Percentiles rank a stretch among this genome's conserved stretches.
Conservation (phyloP, 495 filamentous ascomycete species). For the Aspergillus mulundensis region DNA sequence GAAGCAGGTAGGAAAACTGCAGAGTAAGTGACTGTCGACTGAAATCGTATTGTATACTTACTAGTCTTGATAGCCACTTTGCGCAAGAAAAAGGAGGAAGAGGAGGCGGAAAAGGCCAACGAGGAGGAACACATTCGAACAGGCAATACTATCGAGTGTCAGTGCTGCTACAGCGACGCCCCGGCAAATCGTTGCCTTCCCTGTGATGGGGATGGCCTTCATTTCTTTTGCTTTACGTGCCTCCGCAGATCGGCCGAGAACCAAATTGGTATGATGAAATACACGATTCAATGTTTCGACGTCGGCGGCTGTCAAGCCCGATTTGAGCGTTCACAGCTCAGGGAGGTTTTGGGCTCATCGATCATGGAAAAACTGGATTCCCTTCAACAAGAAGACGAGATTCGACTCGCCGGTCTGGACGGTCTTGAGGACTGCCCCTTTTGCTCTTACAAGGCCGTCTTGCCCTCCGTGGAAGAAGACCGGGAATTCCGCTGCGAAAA, state of each 20-base stretch:
- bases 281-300: conserved; percentile 55
- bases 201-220: conserved; percentile 54
- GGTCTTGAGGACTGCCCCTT: conserved; percentile 72
- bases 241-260: conserved; percentile 59
- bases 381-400: conserved; percentile 63
- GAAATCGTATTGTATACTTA: neutral
- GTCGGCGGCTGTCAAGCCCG: conserved; percentile 47
- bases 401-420: conserved; percentile 62
- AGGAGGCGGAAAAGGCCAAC: conserved; percentile 41
- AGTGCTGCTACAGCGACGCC: conserved; percentile 66
- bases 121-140: conserved; percentile 37
- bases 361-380: conserved; percentile 56
- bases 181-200: conserved; percentile 62
- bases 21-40: conserved; percentile 1
- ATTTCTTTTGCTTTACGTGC: conserved; percentile 71
- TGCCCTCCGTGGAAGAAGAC: conserved; percentile 61
- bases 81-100: conserved; percentile 34
- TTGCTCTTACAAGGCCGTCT: conserved; percentile 75
- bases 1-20: conserved; percentile 15
- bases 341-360: conserved; percentile 55
- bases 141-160: conserved; percentile 54
- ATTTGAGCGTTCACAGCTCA: conserved; percentile 46
- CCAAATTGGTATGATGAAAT: conserved; percentile 60
- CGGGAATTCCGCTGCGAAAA: conserved; percentile 71
- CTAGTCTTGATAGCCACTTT: neutral